Base-by-base conservation (phyloP, 2,329 filamentous ascomycete genomes). In the Diplodia intermedia region DNA sequence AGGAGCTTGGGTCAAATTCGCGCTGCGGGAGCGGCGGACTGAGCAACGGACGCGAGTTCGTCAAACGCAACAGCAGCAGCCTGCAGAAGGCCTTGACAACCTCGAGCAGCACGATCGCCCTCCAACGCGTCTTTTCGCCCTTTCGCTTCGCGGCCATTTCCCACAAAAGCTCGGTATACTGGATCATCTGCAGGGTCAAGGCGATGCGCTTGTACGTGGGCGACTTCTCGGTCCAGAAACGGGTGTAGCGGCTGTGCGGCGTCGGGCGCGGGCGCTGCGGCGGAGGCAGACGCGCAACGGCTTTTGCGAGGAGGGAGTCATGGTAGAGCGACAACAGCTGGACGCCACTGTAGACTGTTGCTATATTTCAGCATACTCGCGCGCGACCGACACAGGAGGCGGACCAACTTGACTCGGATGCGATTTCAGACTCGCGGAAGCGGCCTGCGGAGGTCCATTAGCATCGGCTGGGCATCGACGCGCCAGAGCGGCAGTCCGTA, bases 131-230 rank as follows among this genome's bases (percentile, higher is more conserved):
- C 74, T 87, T 89, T 78, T 96, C 93, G 20, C 92, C 91, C 70
- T 89, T 89, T 60, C 94, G 87, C 80, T 97, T 96, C 33, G 94
- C 94, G 33, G 91, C 88, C 95, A 99, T 99, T 79, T 99, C 95
- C 86, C 94, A 95, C n/a, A 99, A 82, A 36, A 99, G 84, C 81
- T 99, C 93, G 0, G 94, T 97, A 77, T 98, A 98, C 72, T 95
- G 91, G 31, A 97, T 91, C 81, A 97, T 91, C 77, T 97, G 93
- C 60, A 99, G 83, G 4, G 93, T 83, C 71, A 94, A 86, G 50
- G 94, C 94, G 66, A 96, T 88, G 69, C 91, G 88, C 69, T 90
- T 88, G 79, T 99, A 99, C 11, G 92, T 84, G 4, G 86, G 83
- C 74, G 86, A 89, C 66, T 84, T 84, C 60, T 84, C 81, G 20